These are phyloP conservation scores for Agaricus sinodeliciosus DNA, from an alignment of 768 basidiomycete species.

Conservation along the genomic window DNA sequence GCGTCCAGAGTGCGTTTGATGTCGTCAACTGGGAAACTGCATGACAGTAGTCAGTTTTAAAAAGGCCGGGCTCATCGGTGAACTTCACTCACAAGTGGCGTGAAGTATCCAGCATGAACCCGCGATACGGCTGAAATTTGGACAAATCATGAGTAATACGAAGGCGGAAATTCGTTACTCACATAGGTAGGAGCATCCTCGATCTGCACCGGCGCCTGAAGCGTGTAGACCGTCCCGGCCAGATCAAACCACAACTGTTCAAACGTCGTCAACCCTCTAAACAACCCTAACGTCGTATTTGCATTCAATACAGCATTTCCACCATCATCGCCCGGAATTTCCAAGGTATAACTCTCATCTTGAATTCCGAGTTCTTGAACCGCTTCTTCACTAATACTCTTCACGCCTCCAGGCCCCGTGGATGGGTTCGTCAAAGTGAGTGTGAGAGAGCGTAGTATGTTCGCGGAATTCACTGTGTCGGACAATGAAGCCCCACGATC, in stretches of 20 bases:
- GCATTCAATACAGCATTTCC: constrained; percentile 47
- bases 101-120: constrained; percentile 75
- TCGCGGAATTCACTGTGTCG: constrained; percentile 30
- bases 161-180: constrained; percentile 19
- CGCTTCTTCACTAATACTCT: constrained; percentile 50
- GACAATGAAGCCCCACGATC: constrained; percentile 54
- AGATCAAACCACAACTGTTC: constrained; percentile 60
- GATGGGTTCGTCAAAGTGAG: constrained; percentile 28
- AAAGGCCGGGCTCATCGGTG: background rate
- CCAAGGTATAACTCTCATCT: constrained; percentile 55
- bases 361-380: constrained; percentile 42
- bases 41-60: background rate
- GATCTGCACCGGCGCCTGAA: constrained; percentile 52
- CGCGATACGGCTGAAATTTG: constrained; percentile 54
- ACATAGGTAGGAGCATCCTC: constrained; percentile 62
- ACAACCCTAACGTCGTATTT: constrained; percentile 60
- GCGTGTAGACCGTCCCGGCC: constrained; percentile 44
- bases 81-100: constrained; percentile 56
- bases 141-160: background rate
- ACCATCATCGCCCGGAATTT: constrained; percentile 46
- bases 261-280: constrained; percentile 73
- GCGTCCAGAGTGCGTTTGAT: constrained; percentile 68
- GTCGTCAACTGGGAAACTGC: constrained; percentile 54
- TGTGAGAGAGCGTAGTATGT: constrained; percentile 35
- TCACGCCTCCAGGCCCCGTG: constrained; percentile 20